Evolutionary conservation across 1,139 yeast genomes (phyloP).

Genomic region (Pichia sp.): DNA sequence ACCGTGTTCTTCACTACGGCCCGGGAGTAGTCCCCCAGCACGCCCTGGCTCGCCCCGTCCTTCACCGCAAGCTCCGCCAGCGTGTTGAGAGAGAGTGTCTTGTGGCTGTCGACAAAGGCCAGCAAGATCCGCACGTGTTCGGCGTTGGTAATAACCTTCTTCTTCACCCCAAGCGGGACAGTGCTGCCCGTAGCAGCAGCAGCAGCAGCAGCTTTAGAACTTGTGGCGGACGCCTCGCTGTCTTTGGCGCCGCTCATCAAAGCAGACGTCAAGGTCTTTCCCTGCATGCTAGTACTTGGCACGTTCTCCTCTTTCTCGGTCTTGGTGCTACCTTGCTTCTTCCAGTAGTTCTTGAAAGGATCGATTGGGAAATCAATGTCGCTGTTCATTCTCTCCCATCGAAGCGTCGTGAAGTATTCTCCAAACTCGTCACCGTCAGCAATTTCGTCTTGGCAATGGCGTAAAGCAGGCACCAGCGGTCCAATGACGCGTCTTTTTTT

Average conservation of each 20-base stretch:
- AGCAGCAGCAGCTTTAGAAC: neutral
- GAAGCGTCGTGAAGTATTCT: constrained; percentile 35
- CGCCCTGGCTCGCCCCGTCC: constrained; percentile 36
- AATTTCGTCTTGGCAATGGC: constrained; percentile 21
- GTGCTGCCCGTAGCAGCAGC: neutral
- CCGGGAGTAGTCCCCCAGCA: constrained; percentile 54
- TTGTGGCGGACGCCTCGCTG: neutral
- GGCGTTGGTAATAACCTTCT: constrained; percentile 46
- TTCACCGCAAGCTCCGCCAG: constrained; percentile 70
- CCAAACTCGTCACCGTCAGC: constrained; percentile 32
- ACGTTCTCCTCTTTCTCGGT: neutral
- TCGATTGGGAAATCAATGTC: constrained; percentile 52
- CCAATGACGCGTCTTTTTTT: constrained; percentile 37
- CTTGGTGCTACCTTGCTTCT: constrained; percentile 6
- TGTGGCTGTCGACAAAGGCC: constrained; percentile 50
- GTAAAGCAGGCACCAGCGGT: constrained; percentile 56
- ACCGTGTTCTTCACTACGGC: constrained; percentile 61
- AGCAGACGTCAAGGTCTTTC: neutral
- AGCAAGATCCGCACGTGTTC: constrained; percentile 44
- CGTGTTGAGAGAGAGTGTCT: constrained; percentile 66
- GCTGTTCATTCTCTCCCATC: constrained; percentile 34
- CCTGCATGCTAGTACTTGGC: neutral
- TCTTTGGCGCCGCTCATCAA: neutral
- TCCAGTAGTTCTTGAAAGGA: constrained; percentile 58
- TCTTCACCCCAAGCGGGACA: constrained; percentile 33